These are phyloP conservation scores for rapeseed (Brassica napus) DNA, from an alignment of 345 rosid genomes.

Conservation along the genomic window DNA sequence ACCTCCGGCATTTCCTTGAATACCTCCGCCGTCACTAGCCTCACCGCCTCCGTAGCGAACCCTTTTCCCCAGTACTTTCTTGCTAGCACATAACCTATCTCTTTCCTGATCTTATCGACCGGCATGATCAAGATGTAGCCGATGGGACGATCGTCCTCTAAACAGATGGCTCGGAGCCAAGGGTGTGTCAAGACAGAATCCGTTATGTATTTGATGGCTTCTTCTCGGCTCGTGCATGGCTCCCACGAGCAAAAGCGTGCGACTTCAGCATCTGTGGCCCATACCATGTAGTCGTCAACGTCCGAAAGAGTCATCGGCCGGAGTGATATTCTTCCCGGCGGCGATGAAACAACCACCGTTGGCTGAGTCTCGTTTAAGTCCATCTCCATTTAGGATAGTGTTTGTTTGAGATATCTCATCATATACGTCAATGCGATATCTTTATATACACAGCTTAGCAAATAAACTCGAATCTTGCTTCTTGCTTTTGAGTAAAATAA, in stretches of 20 bases:
- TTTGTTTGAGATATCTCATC: conserved; percentile 17
- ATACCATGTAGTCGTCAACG: conserved; percentile 63
- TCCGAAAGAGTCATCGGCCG: conserved; percentile 50
- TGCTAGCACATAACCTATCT: conserved; percentile 54
- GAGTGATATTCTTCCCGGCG: conserved; percentile 37
- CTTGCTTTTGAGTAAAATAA: neutral
- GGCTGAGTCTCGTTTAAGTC: neutral
- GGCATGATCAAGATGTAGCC: conserved; percentile 54
- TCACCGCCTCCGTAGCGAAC: conserved; percentile 54
- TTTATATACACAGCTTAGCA: neutral
- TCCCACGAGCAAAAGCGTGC: conserved; percentile 57
- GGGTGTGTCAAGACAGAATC: conserved; percentile 50
- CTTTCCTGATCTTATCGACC: conserved; percentile 54
- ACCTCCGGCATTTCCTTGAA: conserved; percentile 54
- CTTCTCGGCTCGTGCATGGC: conserved; percentile 54
- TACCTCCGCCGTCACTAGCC: conserved; percentile 44
- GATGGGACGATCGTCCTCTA: conserved; percentile 44
- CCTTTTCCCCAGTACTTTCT: conserved; percentile 62
- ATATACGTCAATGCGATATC: neutral
- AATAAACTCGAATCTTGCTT: neutral
- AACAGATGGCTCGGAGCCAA: conserved; percentile 63
- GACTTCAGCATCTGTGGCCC: conserved; percentile 60
- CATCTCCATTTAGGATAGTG: neutral
- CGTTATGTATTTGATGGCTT: conserved; percentile 42
- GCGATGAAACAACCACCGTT: neutral